phyloP scores from a whole-genome alignment of 805 yeast species.

The Novakomyces olei region DNA sequence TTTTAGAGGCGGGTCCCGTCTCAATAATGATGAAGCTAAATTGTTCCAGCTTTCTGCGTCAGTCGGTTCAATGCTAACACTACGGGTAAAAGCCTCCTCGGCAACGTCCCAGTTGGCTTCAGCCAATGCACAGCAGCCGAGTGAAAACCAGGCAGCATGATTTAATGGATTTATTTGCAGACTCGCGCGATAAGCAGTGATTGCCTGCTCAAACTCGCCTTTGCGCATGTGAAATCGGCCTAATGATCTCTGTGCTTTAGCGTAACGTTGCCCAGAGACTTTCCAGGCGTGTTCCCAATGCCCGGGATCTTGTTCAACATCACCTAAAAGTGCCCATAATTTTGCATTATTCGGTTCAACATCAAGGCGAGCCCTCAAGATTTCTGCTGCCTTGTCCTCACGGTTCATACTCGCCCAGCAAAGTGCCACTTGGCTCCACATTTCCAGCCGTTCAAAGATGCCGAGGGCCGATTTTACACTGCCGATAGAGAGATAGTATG shows the following conservation, averaged over 20 bases:
- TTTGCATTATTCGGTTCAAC: constrained; percentile 47
- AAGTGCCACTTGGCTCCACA: constrained; percentile 66
- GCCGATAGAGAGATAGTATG: constrained; percentile 67
- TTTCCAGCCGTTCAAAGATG: constrained; percentile 55
- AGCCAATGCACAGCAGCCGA: constrained; percentile 78
- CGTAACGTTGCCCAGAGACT: constrained; percentile 36
- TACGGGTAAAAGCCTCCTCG: constrained; percentile 77
- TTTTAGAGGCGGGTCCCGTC: constrained; percentile 1
- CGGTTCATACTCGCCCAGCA: constrained; percentile 60
- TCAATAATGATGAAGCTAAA: constrained; percentile 53
- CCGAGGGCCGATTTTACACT: constrained; percentile 70
- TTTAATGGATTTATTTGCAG: constrained; percentile 49
- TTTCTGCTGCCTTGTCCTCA: constrained; percentile 33
- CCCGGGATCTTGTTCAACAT: constrained; percentile 49
- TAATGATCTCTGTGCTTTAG: constrained; percentile 67
- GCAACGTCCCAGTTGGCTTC: constrained; percentile 48
- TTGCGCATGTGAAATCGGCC: constrained; percentile 42
- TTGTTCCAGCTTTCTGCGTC: constrained; percentile 81
- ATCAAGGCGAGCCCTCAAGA: constrained; percentile 31
- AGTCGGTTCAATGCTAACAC: constrained; percentile 64
- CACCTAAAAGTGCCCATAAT: constrained; percentile 68
- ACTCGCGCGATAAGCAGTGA: constrained; percentile 53
- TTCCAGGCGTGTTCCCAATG: constrained; percentile 80
- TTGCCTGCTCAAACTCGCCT: constrained; percentile 30
- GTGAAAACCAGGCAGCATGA: constrained; percentile 71